Evolutionary conservation across 352 stramenopile genomes (phyloP).

Genomic region (Aphanomyces astaci): DNA sequence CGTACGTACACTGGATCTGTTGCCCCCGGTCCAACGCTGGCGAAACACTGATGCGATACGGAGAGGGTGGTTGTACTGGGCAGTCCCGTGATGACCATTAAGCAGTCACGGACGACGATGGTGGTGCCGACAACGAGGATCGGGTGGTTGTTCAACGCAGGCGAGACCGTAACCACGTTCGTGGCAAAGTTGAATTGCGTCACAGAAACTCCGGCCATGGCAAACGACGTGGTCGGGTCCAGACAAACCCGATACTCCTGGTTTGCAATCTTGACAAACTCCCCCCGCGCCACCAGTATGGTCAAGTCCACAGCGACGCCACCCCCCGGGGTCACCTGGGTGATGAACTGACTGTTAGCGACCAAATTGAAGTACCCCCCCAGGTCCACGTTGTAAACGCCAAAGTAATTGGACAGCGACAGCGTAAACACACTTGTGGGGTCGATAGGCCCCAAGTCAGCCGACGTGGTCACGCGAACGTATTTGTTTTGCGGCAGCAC

Average conservation of each 20-base stretch:
- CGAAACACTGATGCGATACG: constrained; percentile 31
- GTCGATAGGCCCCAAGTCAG: constrained; percentile 57
- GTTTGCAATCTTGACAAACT: constrained; percentile 55
- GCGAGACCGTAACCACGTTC: constrained; percentile 36
- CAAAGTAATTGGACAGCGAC: constrained; percentile 40
- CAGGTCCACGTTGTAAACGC: constrained; percentile 40
- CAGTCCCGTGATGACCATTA: constrained; percentile 9
- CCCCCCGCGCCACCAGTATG: constrained; percentile 43
- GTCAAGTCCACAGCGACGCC: constrained; percentile 35
- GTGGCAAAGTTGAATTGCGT: constrained; percentile 28
- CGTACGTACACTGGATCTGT: constrained; percentile 40
- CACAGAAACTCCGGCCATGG: constrained; percentile 34
- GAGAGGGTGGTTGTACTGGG: constrained; percentile 24
- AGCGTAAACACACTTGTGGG: constrained; percentile 58
- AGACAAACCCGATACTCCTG: constrained; percentile 55
- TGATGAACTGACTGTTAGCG: constrained; percentile 36
- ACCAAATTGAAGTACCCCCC: constrained; percentile 40
- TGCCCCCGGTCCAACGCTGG: constrained; percentile 22
- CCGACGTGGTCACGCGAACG: constrained; percentile 58
- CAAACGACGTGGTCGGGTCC: constrained; percentile 43
- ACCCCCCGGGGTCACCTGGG: constrained; percentile 34
- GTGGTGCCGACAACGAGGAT: constrained; percentile 29
- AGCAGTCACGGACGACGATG: background rate
- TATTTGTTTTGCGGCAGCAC: constrained; percentile 35
- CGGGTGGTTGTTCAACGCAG: constrained; percentile 27